Conservation (phyloP, 2,329 filamentous ascomycete genomes). For the Cytospora chrysosperma region DNA sequence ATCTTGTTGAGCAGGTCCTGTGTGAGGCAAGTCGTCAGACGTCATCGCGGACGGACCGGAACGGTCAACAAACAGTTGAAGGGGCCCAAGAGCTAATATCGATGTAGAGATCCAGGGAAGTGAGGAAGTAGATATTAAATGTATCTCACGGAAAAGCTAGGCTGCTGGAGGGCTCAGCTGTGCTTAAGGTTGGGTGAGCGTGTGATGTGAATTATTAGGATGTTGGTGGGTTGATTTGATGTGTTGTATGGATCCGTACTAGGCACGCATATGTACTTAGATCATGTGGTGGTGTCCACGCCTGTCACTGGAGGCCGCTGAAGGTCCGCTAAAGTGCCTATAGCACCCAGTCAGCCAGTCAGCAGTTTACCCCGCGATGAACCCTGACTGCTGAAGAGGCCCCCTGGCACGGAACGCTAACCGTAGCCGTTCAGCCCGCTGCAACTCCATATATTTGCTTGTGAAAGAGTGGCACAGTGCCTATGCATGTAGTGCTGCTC, state of each 20-base stretch:
- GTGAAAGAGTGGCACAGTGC: background rate
- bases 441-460: background rate
- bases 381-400: background rate
- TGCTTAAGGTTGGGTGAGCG: background rate
- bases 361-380: background rate
- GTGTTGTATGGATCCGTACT: background rate
- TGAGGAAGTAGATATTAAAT: background rate
- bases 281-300: background rate
- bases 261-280: background rate
- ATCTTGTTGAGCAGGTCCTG: conserved; percentile 11
- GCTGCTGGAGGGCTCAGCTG: background rate
- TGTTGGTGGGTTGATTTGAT: background rate
- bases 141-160: background rate
- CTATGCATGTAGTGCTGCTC: background rate
- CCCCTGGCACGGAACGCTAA: background rate
- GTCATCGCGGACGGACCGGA: conserved; percentile 32
- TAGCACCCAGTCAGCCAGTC: too few relatives aligned
- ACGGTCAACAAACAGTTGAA: background rate
- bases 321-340: background rate
- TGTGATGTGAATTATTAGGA: background rate
- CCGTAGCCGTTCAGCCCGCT: background rate
- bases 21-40: conserved; percentile 29
- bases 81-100: background rate
- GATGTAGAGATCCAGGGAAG: background rate
- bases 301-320: background rate